Percentiles rank a stretch among this genome's conserved stretches.
These are phyloP conservation scores for Cerrena zonata DNA, from an alignment of 1,284 basidiomycete species.

Conservation along the genomic window DNA sequence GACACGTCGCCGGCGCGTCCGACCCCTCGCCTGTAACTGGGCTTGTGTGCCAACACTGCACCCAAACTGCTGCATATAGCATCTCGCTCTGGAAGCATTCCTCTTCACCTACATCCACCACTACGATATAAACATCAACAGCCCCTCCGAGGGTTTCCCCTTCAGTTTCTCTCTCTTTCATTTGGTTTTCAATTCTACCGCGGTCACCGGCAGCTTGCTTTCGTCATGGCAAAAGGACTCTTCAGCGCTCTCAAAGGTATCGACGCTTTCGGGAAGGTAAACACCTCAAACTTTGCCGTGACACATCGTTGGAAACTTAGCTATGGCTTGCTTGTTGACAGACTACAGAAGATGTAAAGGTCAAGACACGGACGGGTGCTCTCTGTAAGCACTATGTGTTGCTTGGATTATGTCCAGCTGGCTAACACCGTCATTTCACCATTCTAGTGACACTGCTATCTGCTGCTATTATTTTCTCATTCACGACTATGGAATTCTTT, in stretches of 20 bases:
- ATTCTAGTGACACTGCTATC: slow-evolving; percentile 86
- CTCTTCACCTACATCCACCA: slow-evolving; percentile 6
- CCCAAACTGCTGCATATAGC: neutral
- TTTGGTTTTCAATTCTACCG: slow-evolving; percentile 9
- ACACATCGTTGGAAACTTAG: no score
- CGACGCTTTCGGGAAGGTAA: slow-evolving; percentile 97
- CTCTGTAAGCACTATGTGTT: slow-evolving; percentile 54
- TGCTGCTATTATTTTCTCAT: slow-evolving; percentile 84
- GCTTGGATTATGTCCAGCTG: slow-evolving; percentile 4
- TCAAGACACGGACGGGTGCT: slow-evolving; percentile 91
- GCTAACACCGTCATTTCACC: neutral
- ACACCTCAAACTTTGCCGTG: slow-evolving; percentile 6
- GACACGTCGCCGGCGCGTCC: slow-evolving; percentile 17
- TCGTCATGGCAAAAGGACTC: slow-evolving; percentile 61
- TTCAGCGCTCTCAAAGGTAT: slow-evolving; percentile 74
- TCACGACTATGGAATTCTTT: slow-evolving; percentile 89
- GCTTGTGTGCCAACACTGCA: no score
- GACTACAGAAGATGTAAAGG: slow-evolving; percentile 97
- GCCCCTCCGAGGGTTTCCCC: slow-evolving; percentile 15
- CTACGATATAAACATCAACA: slow-evolving; percentile 15
- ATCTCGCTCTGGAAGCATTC: slow-evolving; percentile 4
- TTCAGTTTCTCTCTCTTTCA: slow-evolving; percentile 23
- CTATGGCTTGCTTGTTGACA: no score
- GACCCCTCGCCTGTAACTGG: no score
- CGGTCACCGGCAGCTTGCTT: neutral